Conservation (phyloP, 202 grass and related monocot genomes). For the Cymbopogon flexuosus region DNA sequence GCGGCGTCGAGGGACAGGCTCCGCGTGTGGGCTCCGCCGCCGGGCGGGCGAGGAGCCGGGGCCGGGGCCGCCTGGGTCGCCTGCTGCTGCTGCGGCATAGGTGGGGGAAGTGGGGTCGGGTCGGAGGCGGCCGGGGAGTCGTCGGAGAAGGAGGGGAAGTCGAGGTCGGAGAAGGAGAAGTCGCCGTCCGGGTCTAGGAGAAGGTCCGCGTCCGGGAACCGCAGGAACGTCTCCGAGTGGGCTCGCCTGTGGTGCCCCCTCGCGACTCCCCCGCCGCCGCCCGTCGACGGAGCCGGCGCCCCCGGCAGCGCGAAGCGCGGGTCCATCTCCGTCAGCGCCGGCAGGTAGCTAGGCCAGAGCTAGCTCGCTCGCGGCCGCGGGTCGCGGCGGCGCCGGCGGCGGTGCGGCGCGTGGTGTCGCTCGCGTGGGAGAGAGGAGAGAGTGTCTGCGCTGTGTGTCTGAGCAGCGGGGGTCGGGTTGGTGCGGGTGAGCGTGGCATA, state of each 20-base stretch:
- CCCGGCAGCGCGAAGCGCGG: constrained; percentile 35
- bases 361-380: background rate
- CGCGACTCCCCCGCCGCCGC: background rate
- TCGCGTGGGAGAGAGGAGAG: background rate
- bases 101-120: constrained; percentile 30
- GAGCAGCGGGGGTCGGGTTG: constrained; percentile 6
- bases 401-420: background rate
- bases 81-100: background rate
- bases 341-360: background rate
- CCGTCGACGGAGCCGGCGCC: constrained; percentile 17
- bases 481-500: constrained; percentile 4
- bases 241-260: constrained; percentile 61
- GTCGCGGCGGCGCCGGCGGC: background rate
- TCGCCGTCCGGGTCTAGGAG: constrained; percentile 76
- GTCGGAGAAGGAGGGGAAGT: constrained; percentile 89
- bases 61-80: background rate
- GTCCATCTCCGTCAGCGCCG: background rate
- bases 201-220: constrained; percentile 68
- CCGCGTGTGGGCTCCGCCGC: constrained; percentile 39
- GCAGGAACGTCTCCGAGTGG: constrained; percentile 81
- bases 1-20: constrained; percentile 76
- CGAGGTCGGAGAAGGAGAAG: constrained; percentile 86
- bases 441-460: background rate
- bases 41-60: constrained; percentile 17
- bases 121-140: constrained; percentile 49